Base-by-base conservation (phyloP, 1,139 yeast genomes). In the Schizosaccharomyces versatilis region DNA sequence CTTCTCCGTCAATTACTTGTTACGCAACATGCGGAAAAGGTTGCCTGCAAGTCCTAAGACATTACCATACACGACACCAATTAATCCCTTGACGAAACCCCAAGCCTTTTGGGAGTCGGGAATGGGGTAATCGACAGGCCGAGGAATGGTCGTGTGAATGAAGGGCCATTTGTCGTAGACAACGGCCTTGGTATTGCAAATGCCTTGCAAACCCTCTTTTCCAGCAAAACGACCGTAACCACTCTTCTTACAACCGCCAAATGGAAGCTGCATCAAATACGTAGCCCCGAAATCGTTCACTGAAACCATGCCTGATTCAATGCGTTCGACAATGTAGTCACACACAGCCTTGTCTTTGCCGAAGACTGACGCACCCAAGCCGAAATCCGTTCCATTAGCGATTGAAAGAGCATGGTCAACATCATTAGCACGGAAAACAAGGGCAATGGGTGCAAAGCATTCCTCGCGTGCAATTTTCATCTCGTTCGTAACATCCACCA, bases 251-350 rank as follows among this genome's bases (percentile, higher is more conserved):
- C 86, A 69, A 42, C 98, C 98, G 47, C 97, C 97, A 68, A 90
- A 88, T 38, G 97, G 97, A 6, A 85, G 77, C 57, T 74, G 73
- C n/a, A 73, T 61, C 57, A 84, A 44, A 63, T 88, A 88, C 64
- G 78, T 90, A 0, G 97, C 88, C 6, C 97, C 98, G 72, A 90
- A 90, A 68, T 90, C 98, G 66, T 90, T 90, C 59, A 90, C 84
- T 6, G 98, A 95, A 52, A 90, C 95, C 64, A 85, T 90, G 32
- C 98, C 98, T 55, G 88, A 75, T 49, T 78, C 74, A 59, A 90
- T 68, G 8, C 19, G 19, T 15, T 41, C 42, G 12, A 41, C 38
- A 12, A 14, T 15, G 15, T 38, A 36, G n/a, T 70, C 66, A 61
- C 78, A 72, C 9, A 90, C 83, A 39, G 85, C 78, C 54, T 70